Evolutionary conservation across 2,329 filamentous ascomycete genomes (phyloP), one percentile per base, ranked within the genome.

Genomic region (Ascochyta pisi): DNA sequence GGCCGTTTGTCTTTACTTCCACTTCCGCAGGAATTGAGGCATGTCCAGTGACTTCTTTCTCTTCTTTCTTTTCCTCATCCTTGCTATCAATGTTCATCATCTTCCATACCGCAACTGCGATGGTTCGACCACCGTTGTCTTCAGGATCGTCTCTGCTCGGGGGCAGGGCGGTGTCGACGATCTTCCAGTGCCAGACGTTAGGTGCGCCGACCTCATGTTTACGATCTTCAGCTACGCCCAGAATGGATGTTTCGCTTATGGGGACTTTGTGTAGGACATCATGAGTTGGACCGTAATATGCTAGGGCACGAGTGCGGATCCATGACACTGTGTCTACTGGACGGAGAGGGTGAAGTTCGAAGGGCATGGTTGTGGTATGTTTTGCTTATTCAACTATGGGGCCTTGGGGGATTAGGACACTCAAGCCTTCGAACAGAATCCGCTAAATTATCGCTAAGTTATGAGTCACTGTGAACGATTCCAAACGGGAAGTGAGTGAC

Each of bases 261-360:
- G 61, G 64, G 5, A 61, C 56, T 12, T 19, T 54, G 53, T 74
- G 70, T 8, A 71, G 41, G 22, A 71, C 16, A 6, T 67, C 57
- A 54, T 73, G 63, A 6, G 71, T 72, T 7, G 71, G 71, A 19
- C 71, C 71, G 24, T 57, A 54, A 46, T 73, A 73, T 29, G 71
- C 71, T 10, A 63, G 40, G 19, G 59, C 38, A 23, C 71, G 66
- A 39, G 71, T 66, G 31, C 67, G 68, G 24, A 65, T 66, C 69
- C 70, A 73, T 0, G 68, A 64, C 7, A 71, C 45, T 8, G 64
- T 56, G 51, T 74, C 70, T 3, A 38, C 33, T 1, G 53, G 9
- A 10, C 63, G 65, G 26, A 72, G 64, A 6, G 64, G 66, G 12
- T 37, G 50, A 1, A 73, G 54, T 42, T 60, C 45, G 2, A 72